Evolutionary conservation across 106 monocot genomes (phyloP), one percentile per base, ranked within the genome.

Genomic region (Phalaenopsis aphrodite): DNA sequence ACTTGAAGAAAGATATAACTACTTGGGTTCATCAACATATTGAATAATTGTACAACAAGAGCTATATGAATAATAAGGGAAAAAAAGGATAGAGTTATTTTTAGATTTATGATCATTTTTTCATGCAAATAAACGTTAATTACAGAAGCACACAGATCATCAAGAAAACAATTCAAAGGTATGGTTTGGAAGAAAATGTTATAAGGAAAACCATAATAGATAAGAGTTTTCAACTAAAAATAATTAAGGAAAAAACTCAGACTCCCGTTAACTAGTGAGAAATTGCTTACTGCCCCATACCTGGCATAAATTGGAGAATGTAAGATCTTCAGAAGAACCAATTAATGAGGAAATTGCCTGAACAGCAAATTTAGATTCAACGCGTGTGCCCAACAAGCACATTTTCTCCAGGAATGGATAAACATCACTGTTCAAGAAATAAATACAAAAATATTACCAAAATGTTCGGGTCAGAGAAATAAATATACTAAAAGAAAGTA

Each of bases 301-400:
- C 94, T 92, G 67, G 74, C 80, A 92, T 81, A 97, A 89, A 78
- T 61, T 76, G 74, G 78, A 82, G 81, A 92, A 79, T 1, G 42
- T 82, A 30, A 68, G 75, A 41, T 86, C 55, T 65, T 86, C 86
- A 82, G 88, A 77, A 57, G 71, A 77, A 80, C 85, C 86, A 12
- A 56, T 48, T 17, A 94, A 79, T 37, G 86, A 85, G 78, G 82
- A 87, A 87, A 97, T 87, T 82, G 87, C 87, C 80, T 87, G 84
- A 66, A 97, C 79, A 79, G 96, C 93, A 78, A 78, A 80, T 80
- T 97, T 97, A 11, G 94, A 85, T 67, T 92, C 85, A 69, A 65
- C 73, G 42, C 92, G 90, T 67, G 93, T 89, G 78, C 96, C 96
- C 81, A 91, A 86, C 23, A 92, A 67, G 77, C 96, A 97, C 75